Conservation (phyloP, 495 filamentous ascomycete genomes). For the Glarea lozoyensis region DNA sequence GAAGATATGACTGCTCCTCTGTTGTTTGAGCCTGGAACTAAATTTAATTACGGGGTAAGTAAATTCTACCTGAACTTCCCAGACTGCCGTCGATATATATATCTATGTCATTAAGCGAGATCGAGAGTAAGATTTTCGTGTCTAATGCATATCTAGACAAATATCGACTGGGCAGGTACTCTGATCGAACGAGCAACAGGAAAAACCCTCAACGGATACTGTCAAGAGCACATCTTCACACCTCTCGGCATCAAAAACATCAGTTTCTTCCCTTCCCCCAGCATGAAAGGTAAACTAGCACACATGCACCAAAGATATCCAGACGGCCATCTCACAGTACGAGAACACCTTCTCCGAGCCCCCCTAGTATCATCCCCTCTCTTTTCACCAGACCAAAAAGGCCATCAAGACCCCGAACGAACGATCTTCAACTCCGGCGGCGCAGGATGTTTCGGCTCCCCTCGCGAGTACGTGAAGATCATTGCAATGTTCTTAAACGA, state of each 20-base stretch:
- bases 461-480: constrained; percentile 43
- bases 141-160: constrained; percentile 25
- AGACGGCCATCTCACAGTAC: constrained; percentile 30
- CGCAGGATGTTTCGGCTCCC: constrained; percentile 43
- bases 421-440: constrained; percentile 44
- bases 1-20: constrained; percentile 38
- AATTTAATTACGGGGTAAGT: constrained; percentile 52
- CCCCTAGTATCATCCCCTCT: constrained; percentile 34
- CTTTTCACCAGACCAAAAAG: constrained; percentile 21
- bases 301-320: constrained; percentile 36
- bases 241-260: constrained; percentile 46
- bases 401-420: no score
- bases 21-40: constrained; percentile 46
- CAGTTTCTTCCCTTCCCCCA: constrained; percentile 41
- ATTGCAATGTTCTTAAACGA: constrained; percentile 40
- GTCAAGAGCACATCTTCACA: constrained; percentile 45
- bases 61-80: constrained; percentile 17
- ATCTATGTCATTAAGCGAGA: no score
- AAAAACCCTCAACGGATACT: constrained; percentile 43
- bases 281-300: constrained; percentile 42
- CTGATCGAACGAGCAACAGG: constrained; percentile 43
- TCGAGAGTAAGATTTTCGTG: not conserved
- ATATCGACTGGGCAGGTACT: constrained; percentile 53
- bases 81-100: no score
- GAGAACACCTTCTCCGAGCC: constrained; percentile 38